Evolutionary conservation across 306 rosid species (phyloP).

Genomic region (Abrus pulchellus): DNA sequence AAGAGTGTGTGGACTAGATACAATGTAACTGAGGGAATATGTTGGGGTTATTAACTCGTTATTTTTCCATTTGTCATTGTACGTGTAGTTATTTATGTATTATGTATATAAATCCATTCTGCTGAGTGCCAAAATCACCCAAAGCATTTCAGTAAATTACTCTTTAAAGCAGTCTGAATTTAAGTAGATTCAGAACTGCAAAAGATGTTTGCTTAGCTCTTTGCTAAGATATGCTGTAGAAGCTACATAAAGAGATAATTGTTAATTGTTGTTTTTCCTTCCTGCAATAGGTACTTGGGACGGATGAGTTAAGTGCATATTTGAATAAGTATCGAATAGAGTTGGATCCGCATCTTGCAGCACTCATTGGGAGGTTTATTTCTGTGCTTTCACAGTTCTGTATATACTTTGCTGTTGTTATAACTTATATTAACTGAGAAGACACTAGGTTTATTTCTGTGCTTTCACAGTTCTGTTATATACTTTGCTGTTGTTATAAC

Average conservation of each 20-base stretch:
- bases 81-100: background rate
- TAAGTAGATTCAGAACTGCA: background rate
- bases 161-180: background rate
- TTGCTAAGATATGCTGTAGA: slow-evolving; percentile 24
- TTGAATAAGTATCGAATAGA: slow-evolving; percentile 82
- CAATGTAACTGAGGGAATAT: no score
- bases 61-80: no score
- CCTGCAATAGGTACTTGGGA: slow-evolving; percentile 82
- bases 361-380: slow-evolving; percentile 86
- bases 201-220: background rate
- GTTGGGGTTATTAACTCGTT: background rate
- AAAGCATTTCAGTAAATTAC: background rate
- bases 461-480: background rate
- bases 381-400: slow-evolving; percentile 1
- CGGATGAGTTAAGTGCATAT: slow-evolving; percentile 80
- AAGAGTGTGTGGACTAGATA: no score
- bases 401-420: slow-evolving; percentile 21
- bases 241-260: slow-evolving; percentile 40
- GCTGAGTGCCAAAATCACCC: background rate
- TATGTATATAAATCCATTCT: background rate
- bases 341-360: slow-evolving; percentile 86
- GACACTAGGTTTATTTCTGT: slow-evolving; percentile 55
- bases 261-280: slow-evolving; percentile 22
- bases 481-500: slow-evolving; percentile 17
- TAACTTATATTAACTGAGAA: slow-evolving; percentile 20